phyloP scores from a whole-genome alignment of 129 eudicot species.

The Mikania micrantha region DNA sequence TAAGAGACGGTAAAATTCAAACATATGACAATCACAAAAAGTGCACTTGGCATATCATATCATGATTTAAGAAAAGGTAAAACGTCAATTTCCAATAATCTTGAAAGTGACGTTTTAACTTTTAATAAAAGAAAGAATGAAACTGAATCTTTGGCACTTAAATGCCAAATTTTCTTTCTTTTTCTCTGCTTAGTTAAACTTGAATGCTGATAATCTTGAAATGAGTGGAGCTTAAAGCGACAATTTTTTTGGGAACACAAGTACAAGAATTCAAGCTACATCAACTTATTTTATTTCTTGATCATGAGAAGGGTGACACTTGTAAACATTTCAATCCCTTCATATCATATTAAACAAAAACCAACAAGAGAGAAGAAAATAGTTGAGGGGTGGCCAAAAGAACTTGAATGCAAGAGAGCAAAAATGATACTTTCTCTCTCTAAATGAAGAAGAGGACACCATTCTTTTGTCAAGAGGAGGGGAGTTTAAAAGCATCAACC shows the following conservation, averaged over 20 bases:
- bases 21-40: background rate
- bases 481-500: conserved; percentile 28
- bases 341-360: background rate
- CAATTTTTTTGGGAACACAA: background rate
- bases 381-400: conserved; percentile 12
- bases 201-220: background rate
- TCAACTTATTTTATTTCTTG: background rate
- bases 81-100: background rate
- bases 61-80: background rate
- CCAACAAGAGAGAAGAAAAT: conserved; percentile 14
- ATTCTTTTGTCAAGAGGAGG: conserved; percentile 27
- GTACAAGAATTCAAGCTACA: background rate
- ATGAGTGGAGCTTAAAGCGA: background rate
- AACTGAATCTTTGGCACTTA: conserved; percentile 2
- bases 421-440: conserved; percentile 17
- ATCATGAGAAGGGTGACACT: background rate
- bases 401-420: conserved; percentile 25
- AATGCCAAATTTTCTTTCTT: background rate
- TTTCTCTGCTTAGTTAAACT: conserved; percentile 5
- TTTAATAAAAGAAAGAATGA: background rate
- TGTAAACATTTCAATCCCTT: background rate
- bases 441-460: conserved; percentile 22
- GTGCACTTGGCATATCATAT: background rate
- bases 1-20: background rate
- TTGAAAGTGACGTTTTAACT: background rate